Conservation (phyloP, 2,329 filamentous ascomycete species). For the Herpotrichia juniperi region DNA sequence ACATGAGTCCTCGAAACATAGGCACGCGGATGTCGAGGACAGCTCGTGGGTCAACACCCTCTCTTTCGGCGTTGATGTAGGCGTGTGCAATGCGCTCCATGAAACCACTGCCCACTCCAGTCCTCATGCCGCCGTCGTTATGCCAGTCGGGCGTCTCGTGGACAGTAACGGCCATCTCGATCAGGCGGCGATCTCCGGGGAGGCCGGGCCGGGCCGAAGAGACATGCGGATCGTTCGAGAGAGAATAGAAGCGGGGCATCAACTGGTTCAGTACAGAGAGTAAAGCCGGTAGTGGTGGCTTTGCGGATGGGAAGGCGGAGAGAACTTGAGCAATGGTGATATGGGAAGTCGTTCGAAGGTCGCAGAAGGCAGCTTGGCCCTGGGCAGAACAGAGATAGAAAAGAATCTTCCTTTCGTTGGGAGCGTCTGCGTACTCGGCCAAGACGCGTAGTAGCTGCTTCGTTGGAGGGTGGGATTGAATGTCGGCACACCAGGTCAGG, state of each 20-base stretch:
- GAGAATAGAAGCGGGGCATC: constrained; percentile 98
- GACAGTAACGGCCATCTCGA: constrained; percentile 96
- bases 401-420: constrained; percentile 87
- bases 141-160: constrained; percentile 86
- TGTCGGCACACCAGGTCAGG: constrained; percentile 94
- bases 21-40: constrained; percentile 75
- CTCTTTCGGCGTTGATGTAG: constrained; percentile 71
- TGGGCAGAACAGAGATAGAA: constrained; percentile 85
- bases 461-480: constrained; percentile 90
- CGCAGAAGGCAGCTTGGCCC: constrained; percentile 91
- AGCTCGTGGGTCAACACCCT: constrained; percentile 53
- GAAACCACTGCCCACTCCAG: constrained; percentile 90
- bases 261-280: constrained; percentile 82
- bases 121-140: constrained; percentile 64
- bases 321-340: constrained; percentile 86
- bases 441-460: constrained; percentile 85
- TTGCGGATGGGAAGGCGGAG: constrained; percentile 87
- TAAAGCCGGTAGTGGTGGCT: constrained; percentile 83
- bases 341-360: constrained; percentile 84
- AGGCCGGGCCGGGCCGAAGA: constrained; percentile 72
- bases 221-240: constrained; percentile 93
- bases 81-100: constrained; percentile 82
- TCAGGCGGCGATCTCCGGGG: constrained; percentile 72
- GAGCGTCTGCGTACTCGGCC: constrained; percentile 80
- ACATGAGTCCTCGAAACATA: constrained; percentile 99